Evolutionary conservation across 2,329 filamentous ascomycete genomes (phyloP), one percentile per base, ranked within the genome.

Genomic region (Hymenoscyphus fructigenus): DNA sequence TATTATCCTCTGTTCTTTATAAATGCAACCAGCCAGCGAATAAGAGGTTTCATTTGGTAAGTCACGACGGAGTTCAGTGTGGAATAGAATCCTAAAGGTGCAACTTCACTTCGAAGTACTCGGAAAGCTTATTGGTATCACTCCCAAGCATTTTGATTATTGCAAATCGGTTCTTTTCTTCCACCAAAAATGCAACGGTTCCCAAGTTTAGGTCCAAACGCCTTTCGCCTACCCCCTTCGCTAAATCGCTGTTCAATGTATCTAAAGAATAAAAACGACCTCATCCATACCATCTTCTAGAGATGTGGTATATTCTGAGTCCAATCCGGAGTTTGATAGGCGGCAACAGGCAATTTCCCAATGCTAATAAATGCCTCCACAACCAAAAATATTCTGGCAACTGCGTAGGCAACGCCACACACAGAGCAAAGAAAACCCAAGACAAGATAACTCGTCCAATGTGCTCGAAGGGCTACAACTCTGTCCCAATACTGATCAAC

Each of bases 401-500:
- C 36, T n/a, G 23, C 23, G 29, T 60, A 60, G 10, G 36, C 32
- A 3, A 47, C 23, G 14, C 58, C n/a, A 41, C 23, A 28, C 17
- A 60, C 26, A 2, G 41, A 47, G 41, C 41, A 47, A n/a, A 60
- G 9, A 32, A 44, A 28, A 5, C 65, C 63, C 15, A 64, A 28
- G 10, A 66, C 38, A 17, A 64, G 23, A 59, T 65, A 64, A 4
- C 28, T 41, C 23, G 28, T 44, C 63, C 63, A 56, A 41, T 55
- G 20, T 55, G 59, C 63, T 57, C 58, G 41, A 56, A 62, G 55
- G 1, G 60, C 56, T 17, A 61, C 20, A 38, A 62, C n/a, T 29
- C 23, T 26, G 53, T 66, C 64, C 64, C 62, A 66, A 7, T 64
- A 62, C 61, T 47, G 6, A 47, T 47, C 41, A 20, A 47, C 23